Base-by-base conservation (phyloP, 495 filamentous ascomycete genomes). In the Penicillium roqueforti region DNA sequence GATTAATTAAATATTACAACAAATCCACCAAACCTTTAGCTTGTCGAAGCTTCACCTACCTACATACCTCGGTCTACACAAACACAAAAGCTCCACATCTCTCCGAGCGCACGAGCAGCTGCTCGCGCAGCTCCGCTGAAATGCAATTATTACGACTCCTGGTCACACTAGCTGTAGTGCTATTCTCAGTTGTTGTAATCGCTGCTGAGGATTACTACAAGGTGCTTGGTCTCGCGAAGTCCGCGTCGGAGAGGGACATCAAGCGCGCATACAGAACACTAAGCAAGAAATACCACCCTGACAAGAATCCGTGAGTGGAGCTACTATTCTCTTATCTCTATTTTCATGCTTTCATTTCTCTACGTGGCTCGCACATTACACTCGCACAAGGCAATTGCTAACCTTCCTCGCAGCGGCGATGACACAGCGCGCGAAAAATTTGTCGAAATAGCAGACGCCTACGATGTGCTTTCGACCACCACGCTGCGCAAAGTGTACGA, bases 241-340 rank as follows among this genome's bases (percentile, higher is more conserved):
- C 83, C 19, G 92, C 93, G 3, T 87, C 83, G 13, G 92, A 96
- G 44, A 83, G 83, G 60, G 90, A 97, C 65, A 91, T 98, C 72
- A 99, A 97, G 73, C 84, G 87, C n/a, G 95, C 93, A 31, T 99
- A 99, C 71, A 83, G 91, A 45, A 87, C 82, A 44, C 75, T 97
- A 4, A 93, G 88, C 79, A 97, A 97, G 73, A 95, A 96, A 73
- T 96, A 80, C 70, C 93, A 99, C 63, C 93, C 93, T 1, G 93
- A 99, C 68, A 99, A 99, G 81, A 99, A 99, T 58, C 93, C 93
- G 89, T 95, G 75, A 62, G 87, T 80, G 9, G 16, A 10, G 5
- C 8, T 16, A 28, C 8, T 22, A 31, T 34, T 9, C 23, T 31
- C 5, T 34, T 19, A 8, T n/a, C 16, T 36, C 14, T 36, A n/a